Conservation (phyloP, 2,329 filamentous ascomycete species). For the Teratosphaeria destructans region DNA sequence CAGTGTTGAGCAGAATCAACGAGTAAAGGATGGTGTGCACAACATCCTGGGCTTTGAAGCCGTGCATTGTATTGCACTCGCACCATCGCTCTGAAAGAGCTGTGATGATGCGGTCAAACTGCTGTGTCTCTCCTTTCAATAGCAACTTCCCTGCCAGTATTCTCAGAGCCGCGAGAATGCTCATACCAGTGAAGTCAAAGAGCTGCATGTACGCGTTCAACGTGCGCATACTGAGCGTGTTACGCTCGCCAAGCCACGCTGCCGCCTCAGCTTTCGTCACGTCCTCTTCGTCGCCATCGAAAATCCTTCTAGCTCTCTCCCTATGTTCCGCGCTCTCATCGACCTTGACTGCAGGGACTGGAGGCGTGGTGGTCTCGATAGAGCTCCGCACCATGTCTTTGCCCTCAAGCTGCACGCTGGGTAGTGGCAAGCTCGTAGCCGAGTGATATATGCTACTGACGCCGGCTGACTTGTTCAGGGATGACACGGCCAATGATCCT, state of each 20-base stretch:
- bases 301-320: slow-evolving; percentile 72
- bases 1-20: slow-evolving; percentile 87
- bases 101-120: slow-evolving; percentile 88
- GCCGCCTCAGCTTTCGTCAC: slow-evolving; percentile 71
- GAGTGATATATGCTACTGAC: slow-evolving; percentile 10
- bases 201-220: slow-evolving; percentile 79
- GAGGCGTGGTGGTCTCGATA: slow-evolving; percentile 16
- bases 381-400: slow-evolving; percentile 28
- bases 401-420: slow-evolving; percentile 38
- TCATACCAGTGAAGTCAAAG: slow-evolving; percentile 75
- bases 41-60: slow-evolving; percentile 86
- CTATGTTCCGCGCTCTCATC: slow-evolving; percentile 50
- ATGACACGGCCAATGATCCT: slow-evolving; percentile 2
- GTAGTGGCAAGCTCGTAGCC: slow-evolving; percentile 13
- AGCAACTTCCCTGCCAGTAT: slow-evolving; percentile 72
- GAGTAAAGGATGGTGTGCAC: slow-evolving; percentile 98
- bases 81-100: slow-evolving; percentile 87
- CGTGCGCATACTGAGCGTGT: slow-evolving; percentile 42
- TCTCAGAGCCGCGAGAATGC: slow-evolving; percentile 67
- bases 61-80: slow-evolving; percentile 81
- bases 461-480: slow-evolving; percentile 1
- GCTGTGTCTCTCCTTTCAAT: slow-evolving; percentile 85
- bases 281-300: slow-evolving; percentile 71
- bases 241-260: slow-evolving; percentile 71
- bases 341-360: slow-evolving; percentile 9